phyloP scores from a whole-genome alignment of 2,329 filamentous ascomycete genomes.

The Aspergillus quadrilineatus region DNA sequence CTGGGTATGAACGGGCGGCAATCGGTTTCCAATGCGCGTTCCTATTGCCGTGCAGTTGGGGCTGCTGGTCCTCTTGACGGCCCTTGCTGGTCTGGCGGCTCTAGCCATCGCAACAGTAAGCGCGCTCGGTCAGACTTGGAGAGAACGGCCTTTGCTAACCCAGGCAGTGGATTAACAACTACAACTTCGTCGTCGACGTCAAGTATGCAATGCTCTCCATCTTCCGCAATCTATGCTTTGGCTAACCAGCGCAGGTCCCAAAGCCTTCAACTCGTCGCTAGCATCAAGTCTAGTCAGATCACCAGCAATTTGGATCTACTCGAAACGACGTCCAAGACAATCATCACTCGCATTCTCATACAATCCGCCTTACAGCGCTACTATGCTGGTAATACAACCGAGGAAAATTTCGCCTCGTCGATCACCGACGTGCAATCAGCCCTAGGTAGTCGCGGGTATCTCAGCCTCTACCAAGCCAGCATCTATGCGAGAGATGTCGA shows the following conservation, averaged over 20 bases:
- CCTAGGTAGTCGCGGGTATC: conserved; percentile 58
- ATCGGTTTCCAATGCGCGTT: conserved; percentile 64
- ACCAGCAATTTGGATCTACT: conserved; percentile 76
- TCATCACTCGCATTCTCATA: conserved; percentile 62
- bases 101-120: conserved; percentile 65
- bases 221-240: not conserved
- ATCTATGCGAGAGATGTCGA: conserved; percentile 69
- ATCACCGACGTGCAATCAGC: conserved; percentile 68
- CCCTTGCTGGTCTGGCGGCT: conserved; percentile 72
- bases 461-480: conserved; percentile 65
- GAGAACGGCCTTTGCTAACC: not conserved
- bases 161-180: conserved; percentile 58
- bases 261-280: conserved; percentile 74
- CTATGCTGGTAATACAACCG: conserved; percentile 53
- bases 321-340: conserved; percentile 69
- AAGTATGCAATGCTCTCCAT: conserved; percentile 34
- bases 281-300: conserved; percentile 78
- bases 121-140: conserved; percentile 6
- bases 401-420: conserved; percentile 61
- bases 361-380: conserved; percentile 54
- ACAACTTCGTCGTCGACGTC: conserved; percentile 60
- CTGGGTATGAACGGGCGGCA: not conserved
- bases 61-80: conserved; percentile 71
- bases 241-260: conserved; percentile 43
- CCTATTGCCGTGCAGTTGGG: conserved; percentile 86